phyloP scores from a whole-genome alignment of 129 eudicot genomes.

The Pulicaria dysenterica region DNA sequence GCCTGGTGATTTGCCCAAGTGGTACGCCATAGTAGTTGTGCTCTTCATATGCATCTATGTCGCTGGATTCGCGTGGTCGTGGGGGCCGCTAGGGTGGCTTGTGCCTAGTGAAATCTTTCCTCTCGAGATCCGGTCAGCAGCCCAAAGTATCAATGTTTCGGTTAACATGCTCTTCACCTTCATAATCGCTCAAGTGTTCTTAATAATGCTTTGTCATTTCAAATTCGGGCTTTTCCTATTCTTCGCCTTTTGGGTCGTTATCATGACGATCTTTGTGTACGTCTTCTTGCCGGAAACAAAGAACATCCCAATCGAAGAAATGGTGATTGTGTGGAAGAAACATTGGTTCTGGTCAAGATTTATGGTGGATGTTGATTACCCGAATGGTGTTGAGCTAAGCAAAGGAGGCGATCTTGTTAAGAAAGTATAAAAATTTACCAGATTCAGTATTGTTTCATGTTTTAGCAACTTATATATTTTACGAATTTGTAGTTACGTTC shows the following conservation, averaged over 20 bases:
- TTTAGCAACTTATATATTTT: conserved; percentile 18
- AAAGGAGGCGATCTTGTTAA: conserved; percentile 39
- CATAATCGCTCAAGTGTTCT: conserved; percentile 69
- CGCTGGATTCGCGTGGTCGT: conserved; percentile 92
- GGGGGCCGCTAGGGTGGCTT: conserved; percentile 96
- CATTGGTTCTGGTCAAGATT: conserved; percentile 88
- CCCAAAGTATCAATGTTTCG: conserved; percentile 82
- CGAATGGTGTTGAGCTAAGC: conserved; percentile 51
- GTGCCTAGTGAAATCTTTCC: conserved; percentile 95
- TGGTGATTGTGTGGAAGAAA: conserved; percentile 74
- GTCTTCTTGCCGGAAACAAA: conserved; percentile 91
- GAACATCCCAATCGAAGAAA: conserved; percentile 86
- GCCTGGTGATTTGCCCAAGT: conserved; percentile 57
- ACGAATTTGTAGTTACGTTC: conserved; percentile 21
- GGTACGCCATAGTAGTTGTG: conserved; percentile 84
- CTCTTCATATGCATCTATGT: conserved; percentile 81
- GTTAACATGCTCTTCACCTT: conserved; percentile 97
- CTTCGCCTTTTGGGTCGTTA: conserved; percentile 63
- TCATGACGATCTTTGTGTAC: conserved; percentile 68
- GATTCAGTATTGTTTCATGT: conserved; percentile 4
- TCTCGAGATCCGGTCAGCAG: conserved; percentile 83
- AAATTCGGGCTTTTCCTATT: conserved; percentile 85
- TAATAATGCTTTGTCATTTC: conserved; percentile 77
- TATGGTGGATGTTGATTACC: conserved; percentile 48
- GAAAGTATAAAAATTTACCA: conserved; percentile 25